Conservation (phyloP, 75 land plant genomes). For the Sequoiadendron giganteum region DNA sequence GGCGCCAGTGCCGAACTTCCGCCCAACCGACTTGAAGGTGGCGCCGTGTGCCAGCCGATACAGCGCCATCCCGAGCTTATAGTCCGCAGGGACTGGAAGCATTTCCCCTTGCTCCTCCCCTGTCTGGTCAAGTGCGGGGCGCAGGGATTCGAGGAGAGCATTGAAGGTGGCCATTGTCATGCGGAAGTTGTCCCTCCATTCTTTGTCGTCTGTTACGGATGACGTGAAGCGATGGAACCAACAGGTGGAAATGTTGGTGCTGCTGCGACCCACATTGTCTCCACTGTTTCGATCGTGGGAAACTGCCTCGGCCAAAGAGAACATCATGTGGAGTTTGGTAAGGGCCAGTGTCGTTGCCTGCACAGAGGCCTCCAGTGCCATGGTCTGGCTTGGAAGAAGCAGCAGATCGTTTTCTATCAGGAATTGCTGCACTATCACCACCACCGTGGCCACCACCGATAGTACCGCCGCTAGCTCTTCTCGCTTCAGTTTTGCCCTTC, state of each 20-base stretch:
- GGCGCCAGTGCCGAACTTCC: conserved; percentile 38
- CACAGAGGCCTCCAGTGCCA: conserved; percentile 49
- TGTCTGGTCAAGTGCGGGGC: conserved; percentile 10
- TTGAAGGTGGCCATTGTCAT: conserved; percentile 28
- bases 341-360: conserved; percentile 40
- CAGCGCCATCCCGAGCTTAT: conserved; percentile 53
- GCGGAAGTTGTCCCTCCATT: conserved; percentile 36
- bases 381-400: conserved; percentile 52
- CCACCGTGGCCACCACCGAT: conserved; percentile 35
- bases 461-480: conserved; percentile 34
- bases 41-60: conserved; percentile 70
- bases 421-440: conserved; percentile 42
- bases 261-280: neutral
- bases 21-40: conserved; percentile 33
- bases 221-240: conserved; percentile 42
- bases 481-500: conserved; percentile 10
- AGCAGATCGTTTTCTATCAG: conserved; percentile 37
- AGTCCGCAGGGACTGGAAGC: conserved; percentile 19
- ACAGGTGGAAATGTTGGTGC: conserved; percentile 2
- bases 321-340: conserved; percentile 32
- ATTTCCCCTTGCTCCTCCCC: neutral
- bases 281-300: neutral
- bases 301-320: conserved; percentile 12
- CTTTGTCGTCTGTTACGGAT: conserved; percentile 15
- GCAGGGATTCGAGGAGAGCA: conserved; percentile 23